These are phyloP conservation scores for Fusarium nematophilum DNA, from an alignment of 2,329 filamentous ascomycete genomes.

Conservation along the genomic window DNA sequence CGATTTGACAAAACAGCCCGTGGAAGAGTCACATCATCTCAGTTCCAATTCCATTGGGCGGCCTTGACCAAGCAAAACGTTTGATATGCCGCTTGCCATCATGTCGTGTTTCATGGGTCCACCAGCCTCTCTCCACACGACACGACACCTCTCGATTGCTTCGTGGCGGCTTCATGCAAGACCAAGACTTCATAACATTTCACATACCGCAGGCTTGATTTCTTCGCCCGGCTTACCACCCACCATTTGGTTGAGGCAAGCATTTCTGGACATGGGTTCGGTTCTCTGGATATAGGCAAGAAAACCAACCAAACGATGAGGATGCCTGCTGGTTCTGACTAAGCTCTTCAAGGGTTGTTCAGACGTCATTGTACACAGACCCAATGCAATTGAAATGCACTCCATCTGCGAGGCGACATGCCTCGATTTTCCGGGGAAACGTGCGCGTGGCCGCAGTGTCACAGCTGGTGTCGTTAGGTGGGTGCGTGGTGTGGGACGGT, in stretches of 20 bases:
- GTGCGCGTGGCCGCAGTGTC: conserved; percentile 34
- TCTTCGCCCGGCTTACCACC: conserved; percentile 2
- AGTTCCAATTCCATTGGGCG: conserved; percentile 26
- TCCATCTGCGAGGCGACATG: conserved; percentile 41
- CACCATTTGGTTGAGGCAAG: neutral
- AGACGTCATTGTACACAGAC: conserved; percentile 40
- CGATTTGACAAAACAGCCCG: conserved; percentile 15
- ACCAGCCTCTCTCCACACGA: conserved; percentile 21
- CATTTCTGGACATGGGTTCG: neutral
- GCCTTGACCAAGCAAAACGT: conserved; percentile 23
- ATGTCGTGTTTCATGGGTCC: conserved; percentile 29
- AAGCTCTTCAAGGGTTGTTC: conserved; percentile 18
- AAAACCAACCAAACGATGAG: neutral
- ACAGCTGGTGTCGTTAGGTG: conserved; percentile 21
- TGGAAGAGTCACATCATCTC: conserved; percentile 10
- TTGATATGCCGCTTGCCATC: conserved; percentile 37
- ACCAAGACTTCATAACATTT: conserved; percentile 6
- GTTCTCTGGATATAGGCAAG: neutral
- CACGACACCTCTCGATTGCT: conserved; percentile 18
- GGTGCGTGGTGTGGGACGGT: conserved; percentile 39
- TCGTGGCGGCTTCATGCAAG: conserved; percentile 2
- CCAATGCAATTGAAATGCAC: conserved; percentile 35
- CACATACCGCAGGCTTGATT: conserved; percentile 3
- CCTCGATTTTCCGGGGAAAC: conserved; percentile 43
- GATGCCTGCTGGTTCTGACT: conserved; percentile 20